Percentiles rank a stretch among this genome's conserved stretches.
Evolutionary conservation across 148 eudicot species (phyloP).

Genomic region (Spergularia bocconei): DNA sequence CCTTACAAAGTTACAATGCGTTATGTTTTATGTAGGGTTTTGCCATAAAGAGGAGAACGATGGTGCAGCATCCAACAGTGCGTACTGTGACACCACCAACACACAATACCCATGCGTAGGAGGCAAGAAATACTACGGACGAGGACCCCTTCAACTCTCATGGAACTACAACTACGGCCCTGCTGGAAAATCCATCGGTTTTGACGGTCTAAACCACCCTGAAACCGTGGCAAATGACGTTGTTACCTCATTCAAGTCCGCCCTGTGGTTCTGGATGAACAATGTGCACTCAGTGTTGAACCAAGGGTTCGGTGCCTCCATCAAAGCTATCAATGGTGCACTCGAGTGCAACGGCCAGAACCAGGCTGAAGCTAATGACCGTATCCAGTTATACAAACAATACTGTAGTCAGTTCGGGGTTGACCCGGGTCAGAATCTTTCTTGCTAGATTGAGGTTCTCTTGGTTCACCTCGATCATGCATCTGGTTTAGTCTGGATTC

Average conservation of each 20-base stretch:
- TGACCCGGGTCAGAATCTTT: constrained; percentile 44
- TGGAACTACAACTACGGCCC: constrained; percentile 61
- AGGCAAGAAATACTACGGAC: constrained; percentile 46
- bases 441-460: no score
- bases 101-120: constrained; percentile 43
- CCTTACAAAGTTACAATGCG: no score
- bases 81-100: constrained; percentile 33
- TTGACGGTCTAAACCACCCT: constrained; percentile 48
- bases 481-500: no score
- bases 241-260: constrained; percentile 44
- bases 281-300: constrained; percentile 34
- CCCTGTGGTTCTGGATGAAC: constrained; percentile 62
- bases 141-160: constrained; percentile 63
- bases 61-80: constrained; percentile 26
- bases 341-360: constrained; percentile 46
- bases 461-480: no score
- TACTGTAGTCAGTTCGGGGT: constrained; percentile 56
- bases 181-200: constrained; percentile 34
- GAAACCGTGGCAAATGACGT: constrained; percentile 45
- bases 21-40: constrained; percentile 27
- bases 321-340: constrained; percentile 43
- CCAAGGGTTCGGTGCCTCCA: constrained; percentile 65
- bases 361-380: constrained; percentile 19
- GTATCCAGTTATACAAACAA: constrained; percentile 37
- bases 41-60: constrained; percentile 51